Base-by-base conservation (phyloP, 768 basidiomycete genomes). In the Rhizopogon roseolus region DNA sequence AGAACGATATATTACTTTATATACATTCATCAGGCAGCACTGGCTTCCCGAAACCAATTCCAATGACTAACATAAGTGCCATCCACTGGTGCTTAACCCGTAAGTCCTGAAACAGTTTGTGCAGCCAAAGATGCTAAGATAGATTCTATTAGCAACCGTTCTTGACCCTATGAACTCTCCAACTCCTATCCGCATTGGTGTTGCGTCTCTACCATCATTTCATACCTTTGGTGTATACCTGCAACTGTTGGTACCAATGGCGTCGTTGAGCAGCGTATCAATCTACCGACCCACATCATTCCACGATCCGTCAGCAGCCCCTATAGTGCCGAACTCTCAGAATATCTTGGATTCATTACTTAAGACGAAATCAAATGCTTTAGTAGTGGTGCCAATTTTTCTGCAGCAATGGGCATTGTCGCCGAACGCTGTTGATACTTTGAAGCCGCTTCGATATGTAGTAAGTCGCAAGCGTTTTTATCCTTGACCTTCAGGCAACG, bases 11-110 rank as follows among this genome's bases (percentile, higher is more conserved):
- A 14, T 73, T 72, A 0, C 50, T 77, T 14, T 76, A 79, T n/a
- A 57, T 80, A 49, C 79, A 80, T 55, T 76, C 78, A 0, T 79
- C 76, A 4, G 79, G 78, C 11, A 79, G 78, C 5, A 78, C 76
- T 3, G 79, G 76, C n/a, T 65, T 77, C 37, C 78, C 78, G 1
- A 80, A 80, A 60, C 70, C 77, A 1, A 73, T 80, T 28, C 56
- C 67, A 2, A 66, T 74, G 40, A 73, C 64, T 1, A 64, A 74
- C 50, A 63, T 60, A 27, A 60, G 61, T 8, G 50, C 75, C 22
- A 49, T 65, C 3, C 68, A 77, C 28, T 74, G 74, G 69, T 52
- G 67, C 8, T 41, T 53, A 1, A 64, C 68, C 10, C 60, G 77
- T 78, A 59, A 42, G 73, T 60, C 16, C 8, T 22, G 25, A 41